These are phyloP conservation scores for Ascochyta rabiei DNA, from an alignment of 2,329 filamentous ascomycete species.

Conservation along the genomic window DNA sequence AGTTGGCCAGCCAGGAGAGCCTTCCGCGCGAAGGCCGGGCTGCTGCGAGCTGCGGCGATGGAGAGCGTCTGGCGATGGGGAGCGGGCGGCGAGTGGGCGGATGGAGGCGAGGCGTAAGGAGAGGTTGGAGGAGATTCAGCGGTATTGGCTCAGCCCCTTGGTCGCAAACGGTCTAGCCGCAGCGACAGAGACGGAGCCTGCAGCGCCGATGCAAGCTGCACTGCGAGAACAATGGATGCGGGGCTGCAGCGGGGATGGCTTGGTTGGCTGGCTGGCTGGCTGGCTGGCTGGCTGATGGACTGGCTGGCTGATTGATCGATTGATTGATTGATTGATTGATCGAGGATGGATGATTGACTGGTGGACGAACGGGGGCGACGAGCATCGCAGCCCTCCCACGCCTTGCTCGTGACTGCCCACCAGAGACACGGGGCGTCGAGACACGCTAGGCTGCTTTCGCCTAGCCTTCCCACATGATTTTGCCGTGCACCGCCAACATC, in stretches of 20 bases:
- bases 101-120: conserved; percentile 18
- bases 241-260: no score
- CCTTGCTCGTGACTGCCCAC: no score
- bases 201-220: conserved; percentile 1
- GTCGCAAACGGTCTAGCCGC: conserved; percentile 12
- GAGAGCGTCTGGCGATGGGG: conserved; percentile 32
- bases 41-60: conserved; percentile 39
- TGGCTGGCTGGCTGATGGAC: no score
- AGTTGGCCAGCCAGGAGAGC: conserved; percentile 37
- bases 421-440: no score
- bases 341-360: no score
- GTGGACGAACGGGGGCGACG: no score
- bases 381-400: no score
- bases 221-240: conserved; percentile 1
- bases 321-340: neutral
- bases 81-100: conserved; percentile 27
- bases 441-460: conserved; percentile 2
- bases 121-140: conserved; percentile 28
- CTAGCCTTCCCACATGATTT: conserved; percentile 20
- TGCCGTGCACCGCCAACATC: conserved; percentile 17
- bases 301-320: neutral
- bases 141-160: conserved; percentile 15
- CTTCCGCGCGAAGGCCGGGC: conserved; percentile 36
- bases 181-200: neutral
- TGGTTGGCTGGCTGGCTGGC: no score